Conservation (phyloP, 2,329 filamentous ascomycete genomes). For the Lachnellula subtilissima region DNA sequence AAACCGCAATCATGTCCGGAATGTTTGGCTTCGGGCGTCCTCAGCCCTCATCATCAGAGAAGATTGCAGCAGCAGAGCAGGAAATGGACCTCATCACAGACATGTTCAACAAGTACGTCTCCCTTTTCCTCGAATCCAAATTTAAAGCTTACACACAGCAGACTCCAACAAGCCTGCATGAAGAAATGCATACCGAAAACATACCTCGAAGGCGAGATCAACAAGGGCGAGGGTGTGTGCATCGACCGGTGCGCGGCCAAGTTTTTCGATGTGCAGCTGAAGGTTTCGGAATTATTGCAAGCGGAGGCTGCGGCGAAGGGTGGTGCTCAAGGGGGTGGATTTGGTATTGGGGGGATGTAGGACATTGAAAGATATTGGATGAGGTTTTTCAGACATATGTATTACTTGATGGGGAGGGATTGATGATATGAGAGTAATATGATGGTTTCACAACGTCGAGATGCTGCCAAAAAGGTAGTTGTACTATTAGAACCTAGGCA, state of each 20-base stretch:
- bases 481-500: conserved; percentile 19
- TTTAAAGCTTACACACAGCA: conserved; percentile 34
- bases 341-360: conserved; percentile 46
- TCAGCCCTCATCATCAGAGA: conserved; percentile 91
- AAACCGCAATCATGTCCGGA: conserved; percentile 51
- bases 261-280: conserved; percentile 98
- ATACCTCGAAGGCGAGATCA: conserved; percentile 94
- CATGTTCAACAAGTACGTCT: conserved; percentile 88
- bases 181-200: conserved; percentile 89
- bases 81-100: conserved; percentile 97
- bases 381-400: conserved; percentile 1
- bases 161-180: conserved; percentile 82
- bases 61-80: conserved; percentile 92
- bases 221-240: conserved; percentile 98
- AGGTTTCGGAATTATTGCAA: conserved; percentile 96
- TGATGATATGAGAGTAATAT: background rate
- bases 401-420: conserved; percentile 5
- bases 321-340: conserved; percentile 44
- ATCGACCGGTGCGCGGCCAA: conserved; percentile 95
- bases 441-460: background rate
- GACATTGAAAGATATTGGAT: background rate
- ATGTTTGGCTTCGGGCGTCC: conserved; percentile 70
- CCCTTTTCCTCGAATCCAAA: background rate
- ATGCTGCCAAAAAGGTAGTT: conserved; percentile 1
- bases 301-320: conserved; percentile 69